A percentile compares a stretch with the other conserved stretches of the same genome.
phyloP scores from a whole-genome alignment of 441 rosid genomes.

The Brassica balearica region DNA sequence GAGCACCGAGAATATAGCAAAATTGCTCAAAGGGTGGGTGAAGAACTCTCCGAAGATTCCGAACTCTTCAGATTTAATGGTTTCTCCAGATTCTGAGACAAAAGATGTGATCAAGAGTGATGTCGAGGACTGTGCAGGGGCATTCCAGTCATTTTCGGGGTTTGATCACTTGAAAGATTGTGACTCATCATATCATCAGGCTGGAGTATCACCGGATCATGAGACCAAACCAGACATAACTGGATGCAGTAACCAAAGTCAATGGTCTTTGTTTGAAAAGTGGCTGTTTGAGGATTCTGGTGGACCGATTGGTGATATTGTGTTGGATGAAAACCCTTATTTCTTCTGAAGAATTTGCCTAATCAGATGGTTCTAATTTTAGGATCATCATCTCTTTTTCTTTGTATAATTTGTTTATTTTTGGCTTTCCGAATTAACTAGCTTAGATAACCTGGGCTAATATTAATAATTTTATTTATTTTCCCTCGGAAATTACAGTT shows the following conservation, averaged over 20 bases:
- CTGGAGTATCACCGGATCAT: conserved; percentile 45
- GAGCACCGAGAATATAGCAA: conserved; percentile 82
- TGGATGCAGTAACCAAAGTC: conserved; percentile 47
- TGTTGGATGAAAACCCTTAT: conserved; percentile 52
- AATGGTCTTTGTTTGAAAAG: conserved; percentile 68
- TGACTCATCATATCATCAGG: conserved; percentile 55
- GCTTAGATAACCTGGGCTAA: conserved; percentile 32
- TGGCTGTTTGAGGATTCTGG: conserved; percentile 78
- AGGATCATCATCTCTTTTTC: conserved; percentile 17
- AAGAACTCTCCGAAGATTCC: conserved; percentile 52
- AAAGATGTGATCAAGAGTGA: conserved; percentile 38
- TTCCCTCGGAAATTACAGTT: conserved; percentile 17
- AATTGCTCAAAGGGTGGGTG: conserved; percentile 79
- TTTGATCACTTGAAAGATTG: conserved; percentile 63
- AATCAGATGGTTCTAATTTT: conserved; percentile 36
- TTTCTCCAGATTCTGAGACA: conserved; percentile 39
- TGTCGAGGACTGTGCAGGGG: conserved; percentile 42
- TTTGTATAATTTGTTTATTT: conserved; percentile 21
- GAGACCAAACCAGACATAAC: conserved; percentile 52
- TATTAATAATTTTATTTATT: conserved; percentile 33
- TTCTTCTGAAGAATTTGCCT: conserved; percentile 50
- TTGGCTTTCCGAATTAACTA: conserved; percentile 18
- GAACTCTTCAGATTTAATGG: conserved; percentile 32
- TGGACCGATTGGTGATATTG: conserved; percentile 55
- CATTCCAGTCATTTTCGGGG: conserved; percentile 53